Percentiles rank a stretch among this genome's conserved stretches.
These are phyloP conservation scores for Candida bentonensis DNA, from an alignment of 805 yeast genomes.

Conservation along the genomic window DNA sequence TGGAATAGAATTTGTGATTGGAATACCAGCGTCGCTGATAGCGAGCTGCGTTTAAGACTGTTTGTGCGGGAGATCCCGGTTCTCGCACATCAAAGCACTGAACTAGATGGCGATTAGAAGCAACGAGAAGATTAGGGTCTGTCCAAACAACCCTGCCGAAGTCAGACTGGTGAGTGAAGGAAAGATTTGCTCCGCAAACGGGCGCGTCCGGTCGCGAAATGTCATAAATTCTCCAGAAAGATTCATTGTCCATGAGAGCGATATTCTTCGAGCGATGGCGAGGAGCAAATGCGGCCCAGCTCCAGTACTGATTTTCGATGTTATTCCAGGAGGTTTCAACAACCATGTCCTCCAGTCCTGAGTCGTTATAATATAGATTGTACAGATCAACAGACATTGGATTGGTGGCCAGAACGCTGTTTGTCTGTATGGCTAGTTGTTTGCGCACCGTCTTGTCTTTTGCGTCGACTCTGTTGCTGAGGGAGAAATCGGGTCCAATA, in stretches of 20 bases:
- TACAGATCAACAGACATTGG: no score
- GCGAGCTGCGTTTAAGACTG: no score
- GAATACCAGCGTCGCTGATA: no score
- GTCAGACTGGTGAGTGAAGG: background rate
- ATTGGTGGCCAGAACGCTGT: no score
- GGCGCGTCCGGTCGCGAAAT: background rate
- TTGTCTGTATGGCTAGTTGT: no score
- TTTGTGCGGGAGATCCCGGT: background rate
- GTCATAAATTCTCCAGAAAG: background rate
- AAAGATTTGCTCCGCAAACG: background rate
- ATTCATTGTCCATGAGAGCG: background rate
- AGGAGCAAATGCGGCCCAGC: background rate
- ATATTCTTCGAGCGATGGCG: background rate
- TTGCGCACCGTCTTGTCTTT: no score
- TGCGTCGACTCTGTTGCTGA: no score
- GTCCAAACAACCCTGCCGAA: background rate
- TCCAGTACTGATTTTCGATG: no score
- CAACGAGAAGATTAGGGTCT: background rate
- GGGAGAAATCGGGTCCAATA: background rate
- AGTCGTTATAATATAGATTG: no score
- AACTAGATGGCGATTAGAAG: background rate
- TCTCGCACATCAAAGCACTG: background rate
- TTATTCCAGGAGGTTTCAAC: no score
- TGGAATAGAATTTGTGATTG: no score
- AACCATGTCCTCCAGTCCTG: no score